Percentiles rank a stretch among this genome's conserved stretches.
These are phyloP conservation scores for Chamaenerion angustifolium DNA, from an alignment of 345 rosid species.

Conservation along the genomic window DNA sequence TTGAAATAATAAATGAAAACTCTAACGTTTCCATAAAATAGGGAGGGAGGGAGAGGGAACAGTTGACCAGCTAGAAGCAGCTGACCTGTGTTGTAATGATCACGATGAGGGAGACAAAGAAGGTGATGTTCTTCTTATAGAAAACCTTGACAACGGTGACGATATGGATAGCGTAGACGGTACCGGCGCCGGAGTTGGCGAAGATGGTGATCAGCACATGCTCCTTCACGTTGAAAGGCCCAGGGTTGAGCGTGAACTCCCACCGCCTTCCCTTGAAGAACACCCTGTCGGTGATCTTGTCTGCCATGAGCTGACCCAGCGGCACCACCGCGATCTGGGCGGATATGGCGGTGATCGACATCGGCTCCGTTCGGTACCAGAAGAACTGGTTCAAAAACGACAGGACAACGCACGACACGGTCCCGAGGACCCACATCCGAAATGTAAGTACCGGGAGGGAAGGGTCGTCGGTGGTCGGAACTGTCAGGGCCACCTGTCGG, in stretches of 20 bases:
- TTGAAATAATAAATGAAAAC: background rate
- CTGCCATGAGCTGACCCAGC: conserved; percentile 83
- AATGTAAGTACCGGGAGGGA: conserved; percentile 81
- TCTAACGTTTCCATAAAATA: background rate
- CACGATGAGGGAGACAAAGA: conserved; percentile 75
- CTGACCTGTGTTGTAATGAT: conserved; percentile 79
- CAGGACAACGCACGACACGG: conserved; percentile 49
- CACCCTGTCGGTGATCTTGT: conserved; percentile 47
- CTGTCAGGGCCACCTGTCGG: conserved; percentile 81
- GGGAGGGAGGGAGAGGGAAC: background rate
- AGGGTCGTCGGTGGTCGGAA: conserved; percentile 72
- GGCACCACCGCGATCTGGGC: conserved; percentile 96
- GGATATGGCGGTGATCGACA: conserved; percentile 85
- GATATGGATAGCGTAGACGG: conserved; percentile 73
- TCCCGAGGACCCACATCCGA: conserved; percentile 90
- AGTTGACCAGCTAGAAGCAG: background rate
- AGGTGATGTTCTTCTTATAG: conserved; percentile 62
- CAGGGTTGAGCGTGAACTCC: conserved; percentile 84
- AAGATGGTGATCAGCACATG: conserved; percentile 89
- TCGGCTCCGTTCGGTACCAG: conserved; percentile 89
- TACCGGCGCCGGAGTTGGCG: conserved; percentile 95
- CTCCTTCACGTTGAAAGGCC: conserved; percentile 92
- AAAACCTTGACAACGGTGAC: conserved; percentile 85
- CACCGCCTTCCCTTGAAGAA: conserved; percentile 54
- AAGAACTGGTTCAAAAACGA: conserved; percentile 95